Conservation (phyloP, 257 asterid genomes). For the Leptodermis oblonga region DNA sequence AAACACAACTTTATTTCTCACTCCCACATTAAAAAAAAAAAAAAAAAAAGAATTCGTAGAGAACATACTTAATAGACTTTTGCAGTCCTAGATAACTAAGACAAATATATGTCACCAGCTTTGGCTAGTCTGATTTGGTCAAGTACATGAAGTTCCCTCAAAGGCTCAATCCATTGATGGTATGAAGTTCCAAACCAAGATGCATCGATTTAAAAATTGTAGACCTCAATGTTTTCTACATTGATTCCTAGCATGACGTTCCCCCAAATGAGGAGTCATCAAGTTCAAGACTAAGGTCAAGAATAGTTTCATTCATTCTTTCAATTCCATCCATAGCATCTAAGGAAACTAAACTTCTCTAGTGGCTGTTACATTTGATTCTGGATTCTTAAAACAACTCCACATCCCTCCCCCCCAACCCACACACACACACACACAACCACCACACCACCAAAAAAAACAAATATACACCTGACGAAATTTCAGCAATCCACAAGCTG, state of each 20-base stretch:
- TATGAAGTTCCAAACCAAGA: not conserved
- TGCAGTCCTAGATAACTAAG: not conserved
- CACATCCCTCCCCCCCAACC: too few species aligned
- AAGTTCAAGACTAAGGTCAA: not conserved
- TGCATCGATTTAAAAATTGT: not conserved
- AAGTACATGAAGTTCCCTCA: not conserved
- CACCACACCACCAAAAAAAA: too few species aligned
- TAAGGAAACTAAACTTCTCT: not conserved
- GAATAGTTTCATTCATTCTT: not conserved
- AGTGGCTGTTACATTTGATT: not conserved
- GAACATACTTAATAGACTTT: not conserved
- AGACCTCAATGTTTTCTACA: too few species aligned
- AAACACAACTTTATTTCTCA: not conserved
- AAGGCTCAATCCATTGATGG: too few species aligned
- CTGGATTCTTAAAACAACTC: not conserved
- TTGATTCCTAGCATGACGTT: not conserved
- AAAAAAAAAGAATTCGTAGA: not conserved
- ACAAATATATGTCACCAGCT: not conserved
- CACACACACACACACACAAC: too few species aligned
- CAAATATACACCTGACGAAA: too few species aligned
- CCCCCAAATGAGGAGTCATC: not conserved
- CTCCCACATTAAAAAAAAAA: not conserved
- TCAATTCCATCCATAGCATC: not conserved
- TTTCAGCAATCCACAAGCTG: too few species aligned
- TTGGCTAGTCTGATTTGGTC: not conserved